Percentiles rank a stretch among this genome's conserved stretches.
These are phyloP conservation scores for Calocybe gambosa DNA, from an alignment of 1,284 basidiomycete species.

Conservation along the genomic window DNA sequence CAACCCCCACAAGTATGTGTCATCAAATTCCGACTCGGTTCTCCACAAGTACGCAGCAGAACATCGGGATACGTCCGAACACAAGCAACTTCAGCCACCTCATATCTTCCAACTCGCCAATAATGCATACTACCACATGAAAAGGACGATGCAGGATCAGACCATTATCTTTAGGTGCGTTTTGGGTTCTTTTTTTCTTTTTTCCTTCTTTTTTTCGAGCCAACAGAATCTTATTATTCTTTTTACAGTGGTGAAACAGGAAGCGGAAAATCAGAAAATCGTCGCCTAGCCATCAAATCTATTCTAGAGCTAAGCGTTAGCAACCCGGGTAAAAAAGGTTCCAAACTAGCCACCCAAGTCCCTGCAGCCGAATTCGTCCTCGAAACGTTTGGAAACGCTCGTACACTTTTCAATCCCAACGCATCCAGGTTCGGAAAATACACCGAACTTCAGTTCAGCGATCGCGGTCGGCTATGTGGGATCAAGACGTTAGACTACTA, in stretches of 20 bases:
- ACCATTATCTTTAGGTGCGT: slow-evolving; percentile 78
- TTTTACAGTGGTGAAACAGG: slow-evolving; percentile 78
- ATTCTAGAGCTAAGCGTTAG: slow-evolving; percentile 85
- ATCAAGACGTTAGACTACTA: slow-evolving; percentile 97
- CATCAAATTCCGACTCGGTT: slow-evolving; percentile 74
- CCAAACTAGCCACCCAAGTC: slow-evolving; percentile 80
- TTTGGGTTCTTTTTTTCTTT: too few species aligned
- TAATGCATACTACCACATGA: slow-evolving; percentile 96
- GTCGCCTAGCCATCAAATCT: slow-evolving; percentile 85
- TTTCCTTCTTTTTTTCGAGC: not conserved
- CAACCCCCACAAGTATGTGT: slow-evolving; percentile 85
- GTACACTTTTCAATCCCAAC: slow-evolving; percentile 87
- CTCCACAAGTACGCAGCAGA: slow-evolving; percentile 80
- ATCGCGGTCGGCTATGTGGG: slow-evolving; percentile 83
- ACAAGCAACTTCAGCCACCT: slow-evolving; percentile 52
- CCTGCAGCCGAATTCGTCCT: slow-evolving; percentile 94
- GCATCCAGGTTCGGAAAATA: slow-evolving; percentile 92
- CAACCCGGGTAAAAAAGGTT: slow-evolving; percentile 90
- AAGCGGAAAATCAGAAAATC: slow-evolving; percentile 90
- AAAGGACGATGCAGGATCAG: slow-evolving; percentile 90
- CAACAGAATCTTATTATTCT: not conserved
- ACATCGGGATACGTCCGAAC: slow-evolving; percentile 58
- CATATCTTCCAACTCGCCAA: slow-evolving; percentile 89
- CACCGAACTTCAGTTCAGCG: slow-evolving; percentile 90
- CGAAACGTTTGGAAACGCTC: slow-evolving; percentile 87